phyloP scores from a whole-genome alignment of 164 flowering plant species.

The Akebia trifoliata region DNA sequence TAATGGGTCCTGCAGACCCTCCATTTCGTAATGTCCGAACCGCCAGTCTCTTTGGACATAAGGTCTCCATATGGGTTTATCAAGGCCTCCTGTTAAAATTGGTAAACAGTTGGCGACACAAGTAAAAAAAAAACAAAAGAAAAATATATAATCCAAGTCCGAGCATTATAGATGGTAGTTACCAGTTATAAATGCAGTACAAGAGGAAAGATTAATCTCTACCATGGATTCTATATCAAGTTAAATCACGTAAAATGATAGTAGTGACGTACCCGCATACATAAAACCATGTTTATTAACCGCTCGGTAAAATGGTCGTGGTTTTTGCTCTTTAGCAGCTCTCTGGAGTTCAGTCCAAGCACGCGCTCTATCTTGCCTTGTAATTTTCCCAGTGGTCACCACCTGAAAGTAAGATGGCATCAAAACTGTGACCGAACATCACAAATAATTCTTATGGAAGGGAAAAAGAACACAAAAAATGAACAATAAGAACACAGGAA shows the following conservation, averaged over 20 bases:
- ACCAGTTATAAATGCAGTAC: neutral
- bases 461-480: neutral
- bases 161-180: neutral
- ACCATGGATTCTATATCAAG: too few species aligned
- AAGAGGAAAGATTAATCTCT: too few species aligned
- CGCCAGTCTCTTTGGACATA: conserved; percentile 76
- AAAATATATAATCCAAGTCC: too few species aligned
- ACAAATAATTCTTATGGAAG: neutral
- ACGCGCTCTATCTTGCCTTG: conserved; percentile 50
- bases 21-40: conserved; percentile 95
- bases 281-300: conserved; percentile 71
- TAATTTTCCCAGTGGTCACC: conserved; percentile 60
- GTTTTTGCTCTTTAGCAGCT: conserved; percentile 62
- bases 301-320: conserved; percentile 78
- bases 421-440: neutral
- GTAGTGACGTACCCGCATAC: conserved; percentile 71
- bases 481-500: neutral
- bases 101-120: neutral
- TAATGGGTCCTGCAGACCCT: conserved; percentile 83
- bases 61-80: conserved; percentile 62
- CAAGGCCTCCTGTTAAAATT: conserved; percentile 73
- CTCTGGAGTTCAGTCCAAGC: conserved; percentile 79
- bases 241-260: too few species aligned
- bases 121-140: neutral
- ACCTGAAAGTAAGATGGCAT: conserved; percentile 43